phyloP scores from a whole-genome alignment of 768 basidiomycete genomes.

The Boletus barrowsii region DNA sequence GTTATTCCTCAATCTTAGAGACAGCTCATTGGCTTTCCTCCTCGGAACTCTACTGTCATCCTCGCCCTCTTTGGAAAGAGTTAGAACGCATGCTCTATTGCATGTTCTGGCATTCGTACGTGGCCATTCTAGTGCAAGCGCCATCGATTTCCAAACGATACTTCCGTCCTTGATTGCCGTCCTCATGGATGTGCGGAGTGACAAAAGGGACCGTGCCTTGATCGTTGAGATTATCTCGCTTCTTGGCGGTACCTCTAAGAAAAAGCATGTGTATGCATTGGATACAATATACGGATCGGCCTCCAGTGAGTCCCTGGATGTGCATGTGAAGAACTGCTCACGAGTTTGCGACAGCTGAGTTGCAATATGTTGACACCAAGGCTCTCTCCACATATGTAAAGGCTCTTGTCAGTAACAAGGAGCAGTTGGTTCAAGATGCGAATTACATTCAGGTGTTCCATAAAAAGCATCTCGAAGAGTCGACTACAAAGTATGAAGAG shows the following conservation, averaged over 20 bases:
- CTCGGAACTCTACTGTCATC: conserved; percentile 62
- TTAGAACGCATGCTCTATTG: conserved; percentile 56
- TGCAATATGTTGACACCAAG: conserved; percentile 69
- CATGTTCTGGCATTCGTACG: conserved; percentile 81
- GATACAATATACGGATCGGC: conserved; percentile 68
- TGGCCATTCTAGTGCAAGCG: conserved; percentile 56
- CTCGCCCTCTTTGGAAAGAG: conserved; percentile 27
- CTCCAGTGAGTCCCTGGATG: conserved; percentile 43
- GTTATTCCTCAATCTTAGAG: conserved; percentile 66
- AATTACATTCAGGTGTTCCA: conserved; percentile 60
- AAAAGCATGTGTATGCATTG: conserved; percentile 62
- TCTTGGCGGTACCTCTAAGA: conserved; percentile 38
- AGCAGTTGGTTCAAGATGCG: conserved; percentile 60
- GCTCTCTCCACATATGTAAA: conserved; percentile 60
- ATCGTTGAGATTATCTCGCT: conserved; percentile 56
- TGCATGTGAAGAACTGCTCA: conserved; percentile 1
- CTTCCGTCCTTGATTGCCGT: conserved; percentile 67
- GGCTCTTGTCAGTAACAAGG: conserved; percentile 45
- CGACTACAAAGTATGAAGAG: conserved; percentile 43
- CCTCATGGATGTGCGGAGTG: conserved; percentile 33
- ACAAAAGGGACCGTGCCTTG: conserved; percentile 30
- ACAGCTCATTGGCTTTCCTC: conserved; percentile 77
- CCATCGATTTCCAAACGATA: conserved; percentile 78
- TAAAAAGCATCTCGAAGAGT: conserved; percentile 47
- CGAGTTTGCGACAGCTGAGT: conserved; percentile 33